A percentile compares a stretch with the other conserved stretches of the same genome.
These are phyloP conservation scores for Tylopilus subfusipes DNA, from an alignment of 768 basidiomycete species.

Conservation along the genomic window DNA sequence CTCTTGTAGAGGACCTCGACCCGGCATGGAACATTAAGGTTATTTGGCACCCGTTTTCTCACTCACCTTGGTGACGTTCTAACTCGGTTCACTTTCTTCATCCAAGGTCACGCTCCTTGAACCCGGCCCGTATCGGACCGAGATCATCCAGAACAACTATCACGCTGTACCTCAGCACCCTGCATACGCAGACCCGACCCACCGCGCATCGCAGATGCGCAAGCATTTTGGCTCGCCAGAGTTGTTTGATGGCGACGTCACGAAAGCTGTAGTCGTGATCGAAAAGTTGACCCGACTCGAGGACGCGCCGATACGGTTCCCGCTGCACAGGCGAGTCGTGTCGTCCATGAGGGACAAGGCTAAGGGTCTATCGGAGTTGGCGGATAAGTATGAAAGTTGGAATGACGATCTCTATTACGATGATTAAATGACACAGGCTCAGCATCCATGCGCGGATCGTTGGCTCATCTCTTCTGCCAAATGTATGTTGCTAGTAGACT, in stretches of 20 bases:
- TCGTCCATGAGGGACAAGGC: slow-evolving; percentile 12
- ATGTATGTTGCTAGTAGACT: background rate
- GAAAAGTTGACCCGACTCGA: slow-evolving; percentile 14
- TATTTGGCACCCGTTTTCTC: background rate
- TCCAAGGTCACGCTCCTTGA: slow-evolving; percentile 18
- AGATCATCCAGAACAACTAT: background rate
- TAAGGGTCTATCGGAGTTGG: slow-evolving; percentile 5
- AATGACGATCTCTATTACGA: slow-evolving; percentile 13
- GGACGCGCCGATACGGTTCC: slow-evolving; percentile 15
- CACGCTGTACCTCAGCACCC: slow-evolving; percentile 10
- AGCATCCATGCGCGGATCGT: background rate
- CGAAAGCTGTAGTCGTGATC: slow-evolving; percentile 14
- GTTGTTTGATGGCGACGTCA: slow-evolving; percentile 10
- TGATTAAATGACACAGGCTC: background rate
- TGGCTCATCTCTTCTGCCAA: background rate
- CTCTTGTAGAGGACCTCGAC: background rate
- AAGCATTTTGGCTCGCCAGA: background rate
- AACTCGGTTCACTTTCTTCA: background rate
- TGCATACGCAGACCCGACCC: slow-evolving; percentile 16
- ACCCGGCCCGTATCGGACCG: slow-evolving; percentile 17
- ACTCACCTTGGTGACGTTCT: background rate
- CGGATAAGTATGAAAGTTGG: slow-evolving; percentile 18
- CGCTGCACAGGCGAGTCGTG: slow-evolving; percentile 10
- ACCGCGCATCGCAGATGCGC: slow-evolving; percentile 4
- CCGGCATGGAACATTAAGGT: slow-evolving; percentile 1